phyloP scores from a whole-genome alignment of 2,329 filamentous ascomycete genomes.

The Pestalotiopsis sp. region DNA sequence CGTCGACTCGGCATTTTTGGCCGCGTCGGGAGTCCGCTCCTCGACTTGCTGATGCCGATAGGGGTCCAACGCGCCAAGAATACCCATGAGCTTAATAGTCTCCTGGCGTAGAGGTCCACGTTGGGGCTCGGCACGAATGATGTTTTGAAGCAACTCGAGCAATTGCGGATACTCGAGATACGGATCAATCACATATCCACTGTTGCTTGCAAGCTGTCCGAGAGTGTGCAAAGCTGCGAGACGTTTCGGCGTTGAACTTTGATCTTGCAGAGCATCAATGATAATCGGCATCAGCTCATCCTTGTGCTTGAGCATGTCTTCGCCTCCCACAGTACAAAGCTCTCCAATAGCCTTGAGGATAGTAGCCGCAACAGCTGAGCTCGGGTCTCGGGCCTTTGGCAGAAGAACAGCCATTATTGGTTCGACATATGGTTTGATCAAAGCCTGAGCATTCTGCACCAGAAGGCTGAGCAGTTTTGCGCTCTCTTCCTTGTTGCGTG shows the following conservation, averaged over 20 bases:
- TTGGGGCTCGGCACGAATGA: constrained; percentile 87
- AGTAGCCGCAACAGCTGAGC: constrained; percentile 86
- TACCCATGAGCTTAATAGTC: constrained; percentile 95
- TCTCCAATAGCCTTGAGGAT: constrained; percentile 96
- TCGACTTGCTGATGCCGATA: constrained; percentile 96
- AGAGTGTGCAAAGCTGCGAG: constrained; percentile 89
- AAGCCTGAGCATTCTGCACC: constrained; percentile 85
- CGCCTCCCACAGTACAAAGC: constrained; percentile 87
- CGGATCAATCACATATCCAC: constrained; percentile 95
- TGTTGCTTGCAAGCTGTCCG: constrained; percentile 91
- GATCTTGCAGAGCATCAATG: constrained; percentile 88
- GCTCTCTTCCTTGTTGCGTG: constrained; percentile 94
- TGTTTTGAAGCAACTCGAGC: constrained; percentile 87
- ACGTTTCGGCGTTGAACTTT: constrained; percentile 85
- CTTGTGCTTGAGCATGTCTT: constrained; percentile 91
- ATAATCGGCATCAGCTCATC: constrained; percentile 93
- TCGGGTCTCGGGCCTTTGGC: constrained; percentile 84
- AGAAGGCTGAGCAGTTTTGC: constrained; percentile 89
- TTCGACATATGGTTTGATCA: constrained; percentile 96
- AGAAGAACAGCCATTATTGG: constrained; percentile 94
- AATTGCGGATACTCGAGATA: constrained; percentile 95
- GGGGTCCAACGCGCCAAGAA: constrained; percentile 89
- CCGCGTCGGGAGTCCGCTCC: constrained; percentile 81
- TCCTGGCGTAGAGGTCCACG: constrained; percentile 84
- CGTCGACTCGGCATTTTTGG: constrained; percentile 62